Conservation (phyloP, 257 asterid genomes). For the Primulina eburnea region DNA sequence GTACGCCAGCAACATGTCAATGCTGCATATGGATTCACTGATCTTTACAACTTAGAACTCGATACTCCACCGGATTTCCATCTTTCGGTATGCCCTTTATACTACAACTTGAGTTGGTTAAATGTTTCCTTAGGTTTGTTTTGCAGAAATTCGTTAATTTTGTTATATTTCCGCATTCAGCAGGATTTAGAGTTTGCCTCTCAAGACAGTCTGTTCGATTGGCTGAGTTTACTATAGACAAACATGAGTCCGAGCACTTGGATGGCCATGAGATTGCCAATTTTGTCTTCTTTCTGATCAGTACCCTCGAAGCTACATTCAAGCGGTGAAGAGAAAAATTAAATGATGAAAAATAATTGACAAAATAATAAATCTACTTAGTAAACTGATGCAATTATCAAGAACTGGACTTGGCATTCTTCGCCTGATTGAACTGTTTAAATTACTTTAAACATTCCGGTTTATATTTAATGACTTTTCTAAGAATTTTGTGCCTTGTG, state of each 20-base stretch:
- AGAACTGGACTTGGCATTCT: no score
- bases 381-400: no score
- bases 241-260: background rate
- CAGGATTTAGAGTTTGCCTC: conserved; percentile 63
- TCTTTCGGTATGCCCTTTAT: conserved; percentile 37
- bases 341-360: no score
- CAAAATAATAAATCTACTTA: no score
- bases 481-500: no score
- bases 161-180: conserved; percentile 3
- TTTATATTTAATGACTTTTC: no score
- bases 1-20: conserved; percentile 27
- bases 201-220: conserved; percentile 58
- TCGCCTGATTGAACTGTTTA: no score
- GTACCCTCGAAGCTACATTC: background rate
- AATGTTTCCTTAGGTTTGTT: background rate
- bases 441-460: no score
- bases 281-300: conserved; percentile 5
- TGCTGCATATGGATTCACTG: conserved; percentile 41
- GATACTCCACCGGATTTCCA: conserved; percentile 69
- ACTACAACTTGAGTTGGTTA: background rate
- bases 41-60: conserved; percentile 56
- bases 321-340: no score
- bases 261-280: conserved; percentile 1
- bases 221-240: conserved; percentile 41
- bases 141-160: background rate